These are phyloP conservation scores for Phyllostachys edulis DNA, from an alignment of 176 grass and related monocot species.

Conservation along the genomic window DNA sequence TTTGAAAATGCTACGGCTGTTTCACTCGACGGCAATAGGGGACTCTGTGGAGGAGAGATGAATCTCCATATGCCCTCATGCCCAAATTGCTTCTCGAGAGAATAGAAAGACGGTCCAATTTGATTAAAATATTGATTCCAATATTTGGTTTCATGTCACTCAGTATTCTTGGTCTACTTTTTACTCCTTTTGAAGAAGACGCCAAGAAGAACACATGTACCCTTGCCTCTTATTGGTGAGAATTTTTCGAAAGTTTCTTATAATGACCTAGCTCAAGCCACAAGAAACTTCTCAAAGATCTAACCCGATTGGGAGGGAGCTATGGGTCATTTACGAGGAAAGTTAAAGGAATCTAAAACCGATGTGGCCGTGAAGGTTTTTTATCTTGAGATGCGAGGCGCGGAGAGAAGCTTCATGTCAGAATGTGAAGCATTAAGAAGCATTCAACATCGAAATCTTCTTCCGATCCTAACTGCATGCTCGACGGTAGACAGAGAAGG, in stretches of 20 bases:
- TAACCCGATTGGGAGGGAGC: conserved; percentile 45
- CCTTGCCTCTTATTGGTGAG: too few species aligned
- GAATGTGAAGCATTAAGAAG: conserved; percentile 50
- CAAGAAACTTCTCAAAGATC: conserved; percentile 16
- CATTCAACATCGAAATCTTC: conserved; percentile 48
- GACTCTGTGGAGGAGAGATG: too few species aligned
- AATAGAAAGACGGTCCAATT: neutral
- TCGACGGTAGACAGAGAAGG: too few species aligned
- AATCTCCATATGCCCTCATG: too few species aligned
- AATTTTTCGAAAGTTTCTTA: too few species aligned
- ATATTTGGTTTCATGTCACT: neutral
- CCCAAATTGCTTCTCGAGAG: too few species aligned
- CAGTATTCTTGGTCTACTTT: neutral
- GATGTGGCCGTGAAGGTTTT: conserved; percentile 52
- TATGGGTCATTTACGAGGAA: conserved; percentile 52
- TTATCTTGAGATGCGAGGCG: conserved; percentile 20
- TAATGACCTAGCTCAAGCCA: conserved; percentile 35
- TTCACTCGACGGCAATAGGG: too few species aligned
- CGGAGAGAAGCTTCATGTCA: conserved; percentile 33
- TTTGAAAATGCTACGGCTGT: too few species aligned
- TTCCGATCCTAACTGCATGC: conserved; percentile 39
- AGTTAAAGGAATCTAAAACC: neutral
- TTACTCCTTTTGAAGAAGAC: neutral
- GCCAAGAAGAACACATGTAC: neutral
- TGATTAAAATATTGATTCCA: neutral